A percentile compares a stretch with the other conserved stretches of the same genome.
Evolutionary conservation across 2,329 filamentous ascomycete genomes (phyloP).

Genomic region (Ceratocystis cubensis): DNA sequence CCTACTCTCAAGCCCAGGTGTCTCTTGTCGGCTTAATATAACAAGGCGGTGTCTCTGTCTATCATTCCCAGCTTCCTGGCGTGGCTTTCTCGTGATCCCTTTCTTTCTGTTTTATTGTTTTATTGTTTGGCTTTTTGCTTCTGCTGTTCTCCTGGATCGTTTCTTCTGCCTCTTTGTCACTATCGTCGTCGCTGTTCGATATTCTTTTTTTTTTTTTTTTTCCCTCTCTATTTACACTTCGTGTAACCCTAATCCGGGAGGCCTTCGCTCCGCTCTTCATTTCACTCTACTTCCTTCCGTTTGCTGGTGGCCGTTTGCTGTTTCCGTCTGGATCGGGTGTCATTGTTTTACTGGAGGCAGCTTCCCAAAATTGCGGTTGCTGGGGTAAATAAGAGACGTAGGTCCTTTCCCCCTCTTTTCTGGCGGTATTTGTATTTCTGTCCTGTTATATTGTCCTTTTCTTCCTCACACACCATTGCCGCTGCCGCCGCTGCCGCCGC

Average conservation of each 20-base stretch:
- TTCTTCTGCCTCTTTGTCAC: background rate
- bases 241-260: background rate
- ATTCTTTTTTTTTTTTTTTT: no score
- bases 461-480: background rate
- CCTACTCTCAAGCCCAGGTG: background rate
- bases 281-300: background rate
- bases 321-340: background rate
- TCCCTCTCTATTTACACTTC: background rate
- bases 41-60: background rate
- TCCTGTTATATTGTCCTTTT: background rate
- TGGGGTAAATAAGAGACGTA: background rate
- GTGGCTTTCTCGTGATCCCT: background rate
- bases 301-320: background rate
- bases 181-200: background rate
- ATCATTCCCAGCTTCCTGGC: background rate
- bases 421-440: background rate
- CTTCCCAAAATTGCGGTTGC: conserved; percentile 1
- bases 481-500: background rate
- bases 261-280: background rate
- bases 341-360: background rate
- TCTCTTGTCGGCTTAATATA: background rate
- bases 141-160: background rate
- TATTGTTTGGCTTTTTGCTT: background rate
- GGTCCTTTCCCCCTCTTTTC: conserved; percentile 1
- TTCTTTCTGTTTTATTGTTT: background rate